A percentile compares a stretch with the other conserved stretches of the same genome.
Conservation (phyloP, 2,329 filamentous ascomycete species). For the Botryosphaeria dothidea region DNA sequence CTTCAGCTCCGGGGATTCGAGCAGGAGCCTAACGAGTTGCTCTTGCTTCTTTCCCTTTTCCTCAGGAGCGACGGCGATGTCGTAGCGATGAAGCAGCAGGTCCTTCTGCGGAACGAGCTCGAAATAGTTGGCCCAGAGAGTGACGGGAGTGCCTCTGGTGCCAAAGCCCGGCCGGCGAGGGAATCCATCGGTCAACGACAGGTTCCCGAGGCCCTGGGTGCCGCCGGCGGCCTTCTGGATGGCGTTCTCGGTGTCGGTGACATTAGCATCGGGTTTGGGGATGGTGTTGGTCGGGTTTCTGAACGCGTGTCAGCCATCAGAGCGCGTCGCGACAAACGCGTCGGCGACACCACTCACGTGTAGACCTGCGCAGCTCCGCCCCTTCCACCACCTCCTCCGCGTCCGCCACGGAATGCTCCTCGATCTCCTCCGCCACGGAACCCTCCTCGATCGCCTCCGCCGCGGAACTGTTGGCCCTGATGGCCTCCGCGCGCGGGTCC, state of each 20-base stretch:
- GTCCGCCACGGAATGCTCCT: constrained; percentile 22
- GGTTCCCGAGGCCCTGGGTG: constrained; percentile 26
- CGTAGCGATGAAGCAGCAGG: constrained; percentile 30
- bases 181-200: constrained; percentile 23
- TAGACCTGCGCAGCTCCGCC: constrained; percentile 1
- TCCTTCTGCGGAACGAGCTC: constrained; percentile 25
- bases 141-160: constrained; percentile 36
- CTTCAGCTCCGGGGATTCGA: constrained; percentile 27
- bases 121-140: constrained; percentile 45
- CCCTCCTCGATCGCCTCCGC: constrained; percentile 16
- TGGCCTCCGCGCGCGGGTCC: background rate
- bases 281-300: background rate
- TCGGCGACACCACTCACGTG: background rate
- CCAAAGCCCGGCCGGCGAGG: constrained; percentile 36
- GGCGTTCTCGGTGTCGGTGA: constrained; percentile 25
- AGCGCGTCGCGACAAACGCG: background rate
- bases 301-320: background rate
- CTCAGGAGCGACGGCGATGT: constrained; percentile 27
- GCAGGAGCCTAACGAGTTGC: constrained; percentile 51
- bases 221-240: constrained; percentile 29
- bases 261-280: constrained; percentile 2
- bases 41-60: constrained; percentile 45
- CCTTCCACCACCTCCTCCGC: constrained; percentile 17
- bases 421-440: background rate
- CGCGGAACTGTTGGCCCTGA: too few species aligned